Evolutionary conservation across 371 early-diverging fungal genomes (phyloP), one percentile per base, ranked within the genome.

Genomic region (Saksenaea vasiformis): DNA sequence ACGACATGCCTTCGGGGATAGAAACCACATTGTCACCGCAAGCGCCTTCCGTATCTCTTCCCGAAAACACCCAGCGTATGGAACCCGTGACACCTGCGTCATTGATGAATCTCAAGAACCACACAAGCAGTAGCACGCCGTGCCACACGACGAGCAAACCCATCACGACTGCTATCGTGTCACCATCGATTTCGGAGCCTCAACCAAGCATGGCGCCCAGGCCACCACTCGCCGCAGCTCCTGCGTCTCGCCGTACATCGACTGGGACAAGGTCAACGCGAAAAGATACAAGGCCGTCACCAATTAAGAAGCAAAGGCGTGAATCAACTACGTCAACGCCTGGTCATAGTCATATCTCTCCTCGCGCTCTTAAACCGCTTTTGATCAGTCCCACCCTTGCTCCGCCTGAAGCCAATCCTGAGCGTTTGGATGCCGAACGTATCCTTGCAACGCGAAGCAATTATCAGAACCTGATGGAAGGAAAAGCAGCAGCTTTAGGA

Each of bases 381-480:
- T 51, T 82, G n/a, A 74, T 78, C 26, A 79, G 82, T 56, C 79
- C 82, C 1, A 82, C 71, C 0, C 39, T 78, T 19, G 59, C 68
- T n/a, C 63, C 72, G 11, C 38, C 66, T 5, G 62, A 64, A 5
- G 44, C 70, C 24, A 59, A 27, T 53, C 69, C 58, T 14, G 64
- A 14, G 44, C 69, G 34, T 22, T 37, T 47, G 19, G 82, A 79
- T 44, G 83, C 78, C 4, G 83, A 79, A 34, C 73, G 65, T 34
- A 79, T 78, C 38, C 74, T 95, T 35, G 90, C 94, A 10, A 85
- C 90, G 7, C 88, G 88, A 61, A 91, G 92, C 69, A 95, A 95
- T 62, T 95, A 94, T 73, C 93, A 92, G 58, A 91, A 92, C 64
- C 80, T 93, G 5, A 77, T 91, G 63, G 91, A 92, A 61, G 95